A percentile compares a stretch with the other conserved stretches of the same genome.
Conservation (phyloP, 1,284 basidiomycete genomes). For the Trametes polyzona region DNA sequence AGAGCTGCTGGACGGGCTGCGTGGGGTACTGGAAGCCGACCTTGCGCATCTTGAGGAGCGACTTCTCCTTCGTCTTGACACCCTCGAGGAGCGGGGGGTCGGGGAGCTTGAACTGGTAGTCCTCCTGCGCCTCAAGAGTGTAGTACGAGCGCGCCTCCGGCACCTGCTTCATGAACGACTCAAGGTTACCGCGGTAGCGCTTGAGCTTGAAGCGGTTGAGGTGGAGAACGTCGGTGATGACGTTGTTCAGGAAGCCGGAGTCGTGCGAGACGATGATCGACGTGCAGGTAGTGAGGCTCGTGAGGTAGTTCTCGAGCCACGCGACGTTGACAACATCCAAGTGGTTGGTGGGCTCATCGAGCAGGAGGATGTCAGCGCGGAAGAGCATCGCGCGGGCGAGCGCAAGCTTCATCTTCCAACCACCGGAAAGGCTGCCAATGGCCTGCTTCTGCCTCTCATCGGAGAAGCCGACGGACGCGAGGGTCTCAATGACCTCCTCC, state of each 20-base stretch:
- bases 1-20: slow-evolving; percentile 85
- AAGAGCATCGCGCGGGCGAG: slow-evolving; percentile 98
- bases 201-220: slow-evolving; percentile 99
- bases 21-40: slow-evolving; percentile 97
- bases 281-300: slow-evolving; percentile 86
- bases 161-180: slow-evolving; percentile 92
- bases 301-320: slow-evolving; percentile 97
- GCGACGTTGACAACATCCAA: slow-evolving; percentile 97
- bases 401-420: slow-evolving; percentile 99
- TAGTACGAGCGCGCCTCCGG: slow-evolving; percentile 99
- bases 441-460: slow-evolving; percentile 84
- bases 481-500: slow-evolving; percentile 79
- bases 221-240: slow-evolving; percentile 98
- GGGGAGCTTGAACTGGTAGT: slow-evolving; percentile 97
- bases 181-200: slow-evolving; percentile 97
- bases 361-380: slow-evolving; percentile 96
- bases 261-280: slow-evolving; percentile 99
- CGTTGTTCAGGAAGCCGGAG: slow-evolving; percentile 98
- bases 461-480: slow-evolving; percentile 90
- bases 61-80: slow-evolving; percentile 99
- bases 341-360: slow-evolving; percentile 99
- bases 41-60: slow-evolving; percentile 95
- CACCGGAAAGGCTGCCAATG: slow-evolving; percentile 95
- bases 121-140: slow-evolving; percentile 91
- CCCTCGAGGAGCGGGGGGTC: slow-evolving; percentile 96